Conservation (phyloP, 2,329 filamentous ascomycete species). For the Ophiobolus disseminans region DNA sequence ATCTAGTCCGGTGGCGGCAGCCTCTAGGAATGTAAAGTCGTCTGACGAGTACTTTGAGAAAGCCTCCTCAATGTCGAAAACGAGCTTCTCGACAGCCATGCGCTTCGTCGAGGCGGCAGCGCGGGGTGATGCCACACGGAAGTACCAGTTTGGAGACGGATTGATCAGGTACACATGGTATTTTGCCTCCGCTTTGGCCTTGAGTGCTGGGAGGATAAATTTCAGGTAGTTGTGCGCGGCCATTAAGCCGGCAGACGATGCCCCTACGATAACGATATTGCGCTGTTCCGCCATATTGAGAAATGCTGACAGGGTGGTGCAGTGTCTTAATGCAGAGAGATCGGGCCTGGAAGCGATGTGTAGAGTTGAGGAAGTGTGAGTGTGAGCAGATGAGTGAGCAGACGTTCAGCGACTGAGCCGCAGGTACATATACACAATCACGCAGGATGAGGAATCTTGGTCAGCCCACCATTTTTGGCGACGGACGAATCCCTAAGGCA, state of each 20-base stretch:
- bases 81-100: slow-evolving; percentile 56
- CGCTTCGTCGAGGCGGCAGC: slow-evolving; percentile 57
- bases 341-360: neutral
- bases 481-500: no score
- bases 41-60: slow-evolving; percentile 59
- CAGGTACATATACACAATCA: no score
- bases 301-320: neutral
- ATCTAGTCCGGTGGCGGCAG: slow-evolving; percentile 57
- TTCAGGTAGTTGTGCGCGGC: slow-evolving; percentile 47
- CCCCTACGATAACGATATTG: slow-evolving; percentile 48
- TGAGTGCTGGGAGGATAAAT: slow-evolving; percentile 44
- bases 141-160: slow-evolving; percentile 62
- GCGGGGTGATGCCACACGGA: slow-evolving; percentile 61
- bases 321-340: neutral
- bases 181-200: slow-evolving; percentile 34
- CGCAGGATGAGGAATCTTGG: no score
- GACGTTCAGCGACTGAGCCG: neutral
- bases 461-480: no score
- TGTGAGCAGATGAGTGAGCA: neutral
- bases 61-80: slow-evolving; percentile 57
- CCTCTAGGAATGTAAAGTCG: slow-evolving; percentile 61
- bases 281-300: slow-evolving; percentile 38
- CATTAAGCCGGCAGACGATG: slow-evolving; percentile 36
- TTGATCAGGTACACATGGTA: slow-evolving; percentile 64
- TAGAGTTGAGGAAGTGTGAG: neutral